These are phyloP conservation scores for Penicillium steckii DNA, from an alignment of 495 filamentous ascomycete genomes.

Conservation along the genomic window DNA sequence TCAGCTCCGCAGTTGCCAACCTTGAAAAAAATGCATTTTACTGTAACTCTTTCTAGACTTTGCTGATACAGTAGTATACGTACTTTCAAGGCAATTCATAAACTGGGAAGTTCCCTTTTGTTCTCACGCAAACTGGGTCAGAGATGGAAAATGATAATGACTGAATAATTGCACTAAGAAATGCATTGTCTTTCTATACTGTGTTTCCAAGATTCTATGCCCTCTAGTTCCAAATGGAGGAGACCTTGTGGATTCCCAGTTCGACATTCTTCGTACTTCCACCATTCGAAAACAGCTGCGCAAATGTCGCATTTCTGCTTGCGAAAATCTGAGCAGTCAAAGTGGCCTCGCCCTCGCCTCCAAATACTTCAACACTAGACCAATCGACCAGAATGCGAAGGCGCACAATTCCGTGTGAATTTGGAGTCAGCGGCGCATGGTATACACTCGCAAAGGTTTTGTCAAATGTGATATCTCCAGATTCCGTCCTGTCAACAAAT, in stretches of 20 bases:
- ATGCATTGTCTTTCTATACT: not conserved
- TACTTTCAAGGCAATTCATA: too few species aligned
- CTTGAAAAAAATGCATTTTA: too few species aligned
- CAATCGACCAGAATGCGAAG: conserved; percentile 33
- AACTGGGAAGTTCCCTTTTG: too few species aligned
- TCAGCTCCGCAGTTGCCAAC: too few species aligned
- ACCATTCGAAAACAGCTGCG: conserved; percentile 20
- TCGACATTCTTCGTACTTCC: conserved; percentile 21
- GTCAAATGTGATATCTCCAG: conserved; percentile 28
- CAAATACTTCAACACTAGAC: conserved; percentile 37
- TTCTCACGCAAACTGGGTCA: too few species aligned
- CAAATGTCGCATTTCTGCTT: conserved; percentile 15
- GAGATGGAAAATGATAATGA: too few species aligned
- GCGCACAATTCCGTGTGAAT: conserved; percentile 15
- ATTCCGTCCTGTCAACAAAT: conserved; percentile 29
- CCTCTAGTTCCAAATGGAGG: conserved; percentile 14
- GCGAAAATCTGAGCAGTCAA: conserved; percentile 39
- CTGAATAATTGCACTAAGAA: too few species aligned
- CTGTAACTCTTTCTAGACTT: too few species aligned
- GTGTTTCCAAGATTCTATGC: too few species aligned
- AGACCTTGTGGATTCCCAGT: conserved; percentile 1
- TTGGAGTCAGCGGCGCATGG: conserved; percentile 18
- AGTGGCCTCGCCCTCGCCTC: conserved; percentile 30
- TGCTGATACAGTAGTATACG: too few species aligned
- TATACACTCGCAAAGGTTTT: conserved; percentile 28